phyloP scores from a whole-genome alignment of 176 grass and related monocot genomes.

The Carex parvula region DNA sequence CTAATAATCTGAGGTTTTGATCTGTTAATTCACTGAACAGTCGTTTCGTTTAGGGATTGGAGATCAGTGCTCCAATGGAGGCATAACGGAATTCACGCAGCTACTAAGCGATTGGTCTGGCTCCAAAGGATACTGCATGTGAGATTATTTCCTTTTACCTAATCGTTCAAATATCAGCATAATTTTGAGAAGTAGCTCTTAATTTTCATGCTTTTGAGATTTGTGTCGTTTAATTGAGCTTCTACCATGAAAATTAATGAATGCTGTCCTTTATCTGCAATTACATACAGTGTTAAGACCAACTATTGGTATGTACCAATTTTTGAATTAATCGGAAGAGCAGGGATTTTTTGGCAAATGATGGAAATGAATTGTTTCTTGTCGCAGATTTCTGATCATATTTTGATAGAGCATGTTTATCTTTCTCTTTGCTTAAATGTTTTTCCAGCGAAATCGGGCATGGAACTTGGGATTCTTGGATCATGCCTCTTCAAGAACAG shows the following conservation, averaged over 20 bases:
- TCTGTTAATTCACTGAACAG: not conserved
- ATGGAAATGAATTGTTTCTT: not conserved
- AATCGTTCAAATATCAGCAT: not conserved
- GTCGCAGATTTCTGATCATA: not conserved
- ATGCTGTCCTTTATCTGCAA: not conserved
- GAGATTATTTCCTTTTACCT: not conserved
- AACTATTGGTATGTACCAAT: not conserved
- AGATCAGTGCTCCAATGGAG: constrained; percentile 79
- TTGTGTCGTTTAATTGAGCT: not conserved
- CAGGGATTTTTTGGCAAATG: not conserved
- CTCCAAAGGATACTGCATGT: constrained; percentile 88
- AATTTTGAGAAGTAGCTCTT: too few relatives aligned
- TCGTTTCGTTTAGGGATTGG: not conserved
- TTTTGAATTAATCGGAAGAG: not conserved
- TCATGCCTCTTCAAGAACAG: constrained; percentile 85
- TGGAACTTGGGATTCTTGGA: constrained; percentile 75
- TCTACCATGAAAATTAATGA: not conserved
- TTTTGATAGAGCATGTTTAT: constrained; percentile 4
- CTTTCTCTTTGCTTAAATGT: not conserved
- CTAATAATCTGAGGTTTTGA: constrained; percentile 5
- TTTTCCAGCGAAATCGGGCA: constrained; percentile 73
- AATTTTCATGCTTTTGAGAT: not conserved
- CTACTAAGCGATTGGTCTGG: constrained; percentile 66
- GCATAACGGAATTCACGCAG: constrained; percentile 67
- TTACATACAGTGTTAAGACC: not conserved